Evolutionary conservation across 331 rosid species (phyloP).

Genomic region (Acacia concinna): DNA sequence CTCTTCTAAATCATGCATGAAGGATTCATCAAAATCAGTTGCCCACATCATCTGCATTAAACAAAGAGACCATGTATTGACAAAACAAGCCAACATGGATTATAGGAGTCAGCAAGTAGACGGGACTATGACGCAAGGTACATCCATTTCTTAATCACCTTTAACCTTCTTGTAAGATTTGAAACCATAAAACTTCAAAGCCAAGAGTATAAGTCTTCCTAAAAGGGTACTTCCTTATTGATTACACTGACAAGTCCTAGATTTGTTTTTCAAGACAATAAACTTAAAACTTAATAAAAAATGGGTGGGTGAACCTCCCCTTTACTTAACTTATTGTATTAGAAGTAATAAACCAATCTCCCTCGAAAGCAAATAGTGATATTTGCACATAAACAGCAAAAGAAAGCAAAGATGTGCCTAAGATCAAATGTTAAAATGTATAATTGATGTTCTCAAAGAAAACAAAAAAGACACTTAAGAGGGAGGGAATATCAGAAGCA

Average conservation of each 20-base stretch:
- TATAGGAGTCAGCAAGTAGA: conserved; percentile 11
- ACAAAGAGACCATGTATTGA: conserved; percentile 18
- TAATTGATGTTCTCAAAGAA: neutral
- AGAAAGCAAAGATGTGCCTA: too few species aligned
- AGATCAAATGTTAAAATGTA: conserved; percentile 2
- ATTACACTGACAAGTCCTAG: conserved; percentile 17
- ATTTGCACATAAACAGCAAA: conserved; percentile 21
- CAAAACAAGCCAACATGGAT: conserved; percentile 26
- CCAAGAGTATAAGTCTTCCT: neutral
- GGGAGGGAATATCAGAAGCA: neutral
- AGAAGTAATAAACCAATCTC: conserved; percentile 12
- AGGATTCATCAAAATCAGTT: conserved; percentile 86
- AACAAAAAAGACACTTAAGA: neutral
- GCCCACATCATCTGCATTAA: conserved; percentile 95
- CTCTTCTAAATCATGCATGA: conserved; percentile 56
- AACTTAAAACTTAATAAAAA: conserved; percentile 23
- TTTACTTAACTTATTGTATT: conserved; percentile 4
- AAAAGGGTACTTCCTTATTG: neutral
- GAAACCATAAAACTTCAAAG: conserved; percentile 11
- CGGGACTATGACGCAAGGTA: neutral
- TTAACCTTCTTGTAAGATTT: neutral
- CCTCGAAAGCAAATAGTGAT: conserved; percentile 25
- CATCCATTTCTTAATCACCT: conserved; percentile 19
- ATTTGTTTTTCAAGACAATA: neutral
- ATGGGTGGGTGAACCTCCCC: conserved; percentile 4